Evolutionary conservation across 2,329 filamentous ascomycete genomes (phyloP).

Genomic region (Penicillium decumbens): DNA sequence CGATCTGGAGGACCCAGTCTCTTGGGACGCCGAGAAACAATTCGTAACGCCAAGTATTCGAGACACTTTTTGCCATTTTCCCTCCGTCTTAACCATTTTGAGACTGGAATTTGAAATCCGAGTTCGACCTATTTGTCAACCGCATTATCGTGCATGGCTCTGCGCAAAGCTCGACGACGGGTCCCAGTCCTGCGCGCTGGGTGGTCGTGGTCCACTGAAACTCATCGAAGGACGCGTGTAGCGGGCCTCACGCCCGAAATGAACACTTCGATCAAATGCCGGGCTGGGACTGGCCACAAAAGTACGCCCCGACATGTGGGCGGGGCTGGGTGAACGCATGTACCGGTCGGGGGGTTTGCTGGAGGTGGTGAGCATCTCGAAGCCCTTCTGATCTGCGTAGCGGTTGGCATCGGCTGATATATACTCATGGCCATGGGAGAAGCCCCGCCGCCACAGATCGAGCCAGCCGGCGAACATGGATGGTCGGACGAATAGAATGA

Average conservation of each 20-base stretch:
- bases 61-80: background rate
- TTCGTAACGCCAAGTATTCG: background rate
- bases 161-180: slow-evolving; percentile 35
- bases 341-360: slow-evolving; percentile 31
- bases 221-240: slow-evolving; percentile 47
- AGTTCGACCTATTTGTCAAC: background rate
- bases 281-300: slow-evolving; percentile 26
- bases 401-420: slow-evolving; percentile 76
- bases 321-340: slow-evolving; percentile 23
- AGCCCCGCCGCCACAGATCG: slow-evolving; percentile 55
- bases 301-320: slow-evolving; percentile 15
- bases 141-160: slow-evolving; percentile 11
- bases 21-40: background rate
- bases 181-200: slow-evolving; percentile 34
- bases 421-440: slow-evolving; percentile 65
- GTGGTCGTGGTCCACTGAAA: slow-evolving; percentile 46
- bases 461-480: slow-evolving; percentile 84
- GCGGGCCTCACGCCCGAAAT: slow-evolving; percentile 43
- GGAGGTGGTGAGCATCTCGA: slow-evolving; percentile 65
- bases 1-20: background rate
- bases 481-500: slow-evolving; percentile 73
- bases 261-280: slow-evolving; percentile 16
- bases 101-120: background rate
- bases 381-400: slow-evolving; percentile 63
- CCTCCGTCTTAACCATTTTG: no score